Base-by-base conservation (phyloP, 306 rosid species). In the Castanea mollissima region DNA sequence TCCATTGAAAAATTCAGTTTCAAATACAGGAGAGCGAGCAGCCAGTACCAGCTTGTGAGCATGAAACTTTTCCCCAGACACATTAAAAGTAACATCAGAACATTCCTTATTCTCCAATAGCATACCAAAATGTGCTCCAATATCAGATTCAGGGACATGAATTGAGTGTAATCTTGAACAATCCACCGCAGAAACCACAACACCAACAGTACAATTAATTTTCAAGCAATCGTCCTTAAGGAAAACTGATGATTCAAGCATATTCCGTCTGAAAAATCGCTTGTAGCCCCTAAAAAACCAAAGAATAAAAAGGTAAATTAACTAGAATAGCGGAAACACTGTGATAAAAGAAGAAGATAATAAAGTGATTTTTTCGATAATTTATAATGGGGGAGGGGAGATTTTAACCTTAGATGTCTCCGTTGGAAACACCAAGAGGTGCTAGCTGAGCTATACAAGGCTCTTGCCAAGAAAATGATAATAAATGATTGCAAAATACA, bases 121-220 rank as follows among this genome's bases (percentile, higher is more conserved):
- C 87, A 82, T 79, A 55, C 93, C 97, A 38, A 92, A 90, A 64
- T 94, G 91, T 11, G 85, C 76, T 60, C 97, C 97, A 83, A 92
- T 89, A 75, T 95, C 99, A 78, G 99, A 91, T 14, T 90, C 92
- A 3, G 99, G 99, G 74, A 95, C 98, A 60, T 89, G 89, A 69
- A 95, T 93, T 41, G 89, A 84, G 88, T 93, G 92, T 65, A 83
- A 77, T 82, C 91, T 91, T 7, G 98, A 92, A 74, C 96, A 88
- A 85, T 90, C 98, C 60, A 95, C 88, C 25, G 97, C 90, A 10
- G 99, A 95, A 71, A 90, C 94, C 73, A 95, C 99, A 52, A 95
- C 98, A 19, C 99, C 99, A 82, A 95, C 99, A 41, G 99, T 95
- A 83, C 99, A 95, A 85, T 95, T 95, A 74, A 95, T 95, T 88